Conservation (phyloP, 148 eudicot genomes). For the Vaccinium corymbosum region DNA sequence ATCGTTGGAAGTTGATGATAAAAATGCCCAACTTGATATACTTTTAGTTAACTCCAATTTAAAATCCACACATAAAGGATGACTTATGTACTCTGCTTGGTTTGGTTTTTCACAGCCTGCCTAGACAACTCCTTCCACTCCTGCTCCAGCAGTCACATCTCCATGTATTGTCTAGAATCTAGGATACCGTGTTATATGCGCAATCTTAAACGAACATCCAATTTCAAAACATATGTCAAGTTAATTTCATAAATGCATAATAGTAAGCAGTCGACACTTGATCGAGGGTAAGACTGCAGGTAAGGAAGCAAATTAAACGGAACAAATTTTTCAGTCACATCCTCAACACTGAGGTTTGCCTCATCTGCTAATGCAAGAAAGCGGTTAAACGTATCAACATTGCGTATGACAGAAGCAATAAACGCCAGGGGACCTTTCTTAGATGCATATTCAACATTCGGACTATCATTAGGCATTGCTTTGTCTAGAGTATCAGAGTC, state of each 20-base stretch:
- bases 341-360: constrained; percentile 52
- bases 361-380: constrained; percentile 45
- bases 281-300: constrained; percentile 57
- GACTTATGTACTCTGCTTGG: background rate
- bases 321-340: constrained; percentile 42
- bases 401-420: constrained; percentile 79
- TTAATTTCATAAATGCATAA: constrained; percentile 30
- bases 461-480: constrained; percentile 6
- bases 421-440: constrained; percentile 54
- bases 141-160: background rate
- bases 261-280: constrained; percentile 49
- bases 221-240: background rate
- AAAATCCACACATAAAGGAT: background rate
- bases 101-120: background rate
- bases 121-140: background rate
- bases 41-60: no score
- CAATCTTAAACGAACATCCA: background rate
- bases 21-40: no score
- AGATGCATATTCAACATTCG: constrained; percentile 17
- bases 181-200: background rate
- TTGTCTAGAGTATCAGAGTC: constrained; percentile 15
- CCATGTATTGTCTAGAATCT: background rate
- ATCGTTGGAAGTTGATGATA: no score
- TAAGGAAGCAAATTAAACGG: constrained; percentile 61
- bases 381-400: constrained; percentile 53